Evolutionary conservation across 805 yeast species (phyloP).

Genomic region (Cyberlindnera petersonii): DNA sequence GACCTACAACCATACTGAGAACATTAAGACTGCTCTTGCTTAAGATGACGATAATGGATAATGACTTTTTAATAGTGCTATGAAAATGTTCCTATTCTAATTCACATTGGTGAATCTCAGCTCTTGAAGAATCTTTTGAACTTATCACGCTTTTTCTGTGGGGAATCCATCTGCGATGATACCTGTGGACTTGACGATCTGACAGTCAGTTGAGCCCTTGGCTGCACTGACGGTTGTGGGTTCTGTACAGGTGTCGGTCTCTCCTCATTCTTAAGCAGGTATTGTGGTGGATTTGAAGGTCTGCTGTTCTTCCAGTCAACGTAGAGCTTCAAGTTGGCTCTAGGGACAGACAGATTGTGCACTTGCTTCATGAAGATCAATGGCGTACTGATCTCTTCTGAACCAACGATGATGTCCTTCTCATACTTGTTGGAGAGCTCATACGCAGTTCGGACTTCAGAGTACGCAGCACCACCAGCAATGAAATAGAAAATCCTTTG

Average conservation of each 20-base stretch:
- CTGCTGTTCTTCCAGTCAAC: slow-evolving; percentile 32
- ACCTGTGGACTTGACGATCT: slow-evolving; percentile 1
- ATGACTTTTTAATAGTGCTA: background rate
- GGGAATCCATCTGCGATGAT: slow-evolving; percentile 7
- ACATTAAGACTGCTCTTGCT: background rate
- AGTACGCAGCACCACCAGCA: slow-evolving; percentile 85
- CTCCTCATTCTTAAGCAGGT: slow-evolving; percentile 37
- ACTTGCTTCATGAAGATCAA: slow-evolving; percentile 35
- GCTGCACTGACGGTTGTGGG: slow-evolving; percentile 11
- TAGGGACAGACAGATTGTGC: slow-evolving; percentile 32
- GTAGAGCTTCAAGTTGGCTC: slow-evolving; percentile 40
- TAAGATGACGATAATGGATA: background rate
- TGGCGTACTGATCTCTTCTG: slow-evolving; percentile 68
- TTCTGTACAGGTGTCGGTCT: slow-evolving; percentile 10
- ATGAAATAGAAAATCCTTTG: slow-evolving; percentile 77
- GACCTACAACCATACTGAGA: slow-evolving; percentile 1
- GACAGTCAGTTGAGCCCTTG: slow-evolving; percentile 1
- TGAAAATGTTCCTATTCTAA: background rate
- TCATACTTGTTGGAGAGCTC: slow-evolving; percentile 59
- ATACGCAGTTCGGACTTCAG: slow-evolving; percentile 74
- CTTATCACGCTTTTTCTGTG: slow-evolving; percentile 40
- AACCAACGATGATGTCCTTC: slow-evolving; percentile 77
- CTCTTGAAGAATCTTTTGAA: slow-evolving; percentile 43
- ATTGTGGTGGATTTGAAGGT: slow-evolving; percentile 40
- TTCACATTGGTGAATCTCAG: background rate